Evolutionary conservation across 192 early-diverging fungal species (phyloP), one percentile per base, ranked within the genome.

Genomic region (Coemansia sp.): DNA sequence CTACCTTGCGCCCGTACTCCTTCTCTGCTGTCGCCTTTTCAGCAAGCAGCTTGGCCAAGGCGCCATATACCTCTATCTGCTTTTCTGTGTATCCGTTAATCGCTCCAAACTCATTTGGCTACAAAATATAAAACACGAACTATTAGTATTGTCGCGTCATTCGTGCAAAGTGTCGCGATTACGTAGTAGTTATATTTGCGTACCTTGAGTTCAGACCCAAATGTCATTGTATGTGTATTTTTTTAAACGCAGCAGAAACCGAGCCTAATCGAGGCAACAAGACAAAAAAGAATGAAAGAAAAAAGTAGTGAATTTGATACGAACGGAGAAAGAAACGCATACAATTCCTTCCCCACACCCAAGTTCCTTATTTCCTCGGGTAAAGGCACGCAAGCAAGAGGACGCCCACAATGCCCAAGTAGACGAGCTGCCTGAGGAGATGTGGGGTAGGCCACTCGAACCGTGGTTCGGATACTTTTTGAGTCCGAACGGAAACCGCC

Each of bases 141-240:
- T 33, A 28, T 57, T 39, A 28, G 19, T 65, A 14, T 19, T 58
- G 3, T 16, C 16, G 47, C 19, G 47, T 21, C 47, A 23, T 50
- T 50, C 47, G 23, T 28, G 3, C 9, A 1, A 0, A 8, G 5
- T 43, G 21, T 9, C 16, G 7, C 33, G 23, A 9, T 1, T 14
- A 38, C 19, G 8, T n/a, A 7, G 17, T 38, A 17, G 53, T 8
- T 8, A 28, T 28, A 28, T 28, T 6, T 19, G 55, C 68, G 49
- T 78, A 70, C 76, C 72, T 80, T 80, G 66, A 80, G 73, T n/a
- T 80, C 78, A 21, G 78, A 75, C 16, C 78, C 78, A 75, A 80
- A 80, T 32, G 78, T 80, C 78, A 80, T 80, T 64, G 49, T 26
- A 50, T 46, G 30, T 64, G 35, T 42, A 8, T 59, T 9, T 35